phyloP scores from a whole-genome alignment of 2,329 filamentous ascomycete genomes.

The Penicillium sp. region DNA sequence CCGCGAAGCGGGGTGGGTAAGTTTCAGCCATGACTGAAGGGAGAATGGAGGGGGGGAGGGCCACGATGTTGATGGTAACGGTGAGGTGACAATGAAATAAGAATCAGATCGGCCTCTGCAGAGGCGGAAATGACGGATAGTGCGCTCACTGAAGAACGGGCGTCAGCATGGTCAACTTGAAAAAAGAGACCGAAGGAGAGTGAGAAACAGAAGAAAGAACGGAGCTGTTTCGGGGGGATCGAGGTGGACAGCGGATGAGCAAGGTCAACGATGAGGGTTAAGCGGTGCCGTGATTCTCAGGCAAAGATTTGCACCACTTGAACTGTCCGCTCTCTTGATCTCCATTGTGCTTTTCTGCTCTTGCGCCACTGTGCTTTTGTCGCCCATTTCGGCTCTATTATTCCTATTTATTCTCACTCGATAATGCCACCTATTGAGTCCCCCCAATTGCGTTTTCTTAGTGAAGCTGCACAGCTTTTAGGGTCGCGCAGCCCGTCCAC shows the following conservation, averaged over 20 bases:
- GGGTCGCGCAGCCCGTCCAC: constrained; percentile 37
- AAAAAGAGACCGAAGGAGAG: background rate
- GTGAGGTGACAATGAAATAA: background rate
- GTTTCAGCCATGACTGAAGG: constrained; percentile 3
- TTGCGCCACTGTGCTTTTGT: background rate
- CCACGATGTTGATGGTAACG: background rate
- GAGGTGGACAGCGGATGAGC: background rate
- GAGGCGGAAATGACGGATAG: background rate
- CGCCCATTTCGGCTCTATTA: background rate
- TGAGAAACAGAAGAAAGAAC: background rate
- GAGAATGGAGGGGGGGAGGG: background rate
- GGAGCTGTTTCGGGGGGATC: background rate
- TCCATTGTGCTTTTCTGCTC: background rate
- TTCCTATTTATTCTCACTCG: background rate
- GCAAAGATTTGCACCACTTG: background rate
- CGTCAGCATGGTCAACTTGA: background rate
- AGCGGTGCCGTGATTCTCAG: background rate
- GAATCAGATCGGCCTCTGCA: background rate
- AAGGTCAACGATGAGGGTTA: background rate
- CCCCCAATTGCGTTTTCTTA: constrained; percentile 37
- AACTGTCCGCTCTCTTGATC: background rate
- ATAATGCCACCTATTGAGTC: constrained; percentile 23
- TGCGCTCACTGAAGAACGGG: background rate
- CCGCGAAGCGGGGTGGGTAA: constrained; percentile 63
- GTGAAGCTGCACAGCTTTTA: constrained; percentile 34